phyloP scores from a whole-genome alignment of 495 filamentous ascomycete species.

The Hypoxylon perforatum region DNA sequence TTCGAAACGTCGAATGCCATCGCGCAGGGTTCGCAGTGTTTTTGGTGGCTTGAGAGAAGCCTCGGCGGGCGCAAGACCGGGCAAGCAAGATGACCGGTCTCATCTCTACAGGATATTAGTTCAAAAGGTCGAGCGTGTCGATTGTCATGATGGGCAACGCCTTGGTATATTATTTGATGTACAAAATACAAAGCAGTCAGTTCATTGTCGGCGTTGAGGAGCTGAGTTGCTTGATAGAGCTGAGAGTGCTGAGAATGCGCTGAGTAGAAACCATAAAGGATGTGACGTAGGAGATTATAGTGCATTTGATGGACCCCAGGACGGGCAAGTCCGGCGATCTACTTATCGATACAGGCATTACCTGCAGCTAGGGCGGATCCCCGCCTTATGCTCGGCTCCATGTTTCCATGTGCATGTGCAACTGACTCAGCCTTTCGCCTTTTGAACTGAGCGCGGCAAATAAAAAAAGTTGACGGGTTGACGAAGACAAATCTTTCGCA shows the following conservation, averaged over 20 bases:
- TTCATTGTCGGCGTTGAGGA: slow-evolving; percentile 7
- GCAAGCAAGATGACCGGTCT: slow-evolving; percentile 39
- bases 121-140: slow-evolving; percentile 5
- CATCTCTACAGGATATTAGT: slow-evolving; percentile 37
- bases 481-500: slow-evolving; percentile 20
- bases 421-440: slow-evolving; percentile 32
- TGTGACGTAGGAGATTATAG: slow-evolving; percentile 34
- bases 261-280: not conserved
- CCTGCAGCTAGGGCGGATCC: no score
- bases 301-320: not conserved
- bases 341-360: not conserved
- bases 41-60: slow-evolving; percentile 21
- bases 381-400: slow-evolving; percentile 11
- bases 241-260: not conserved
- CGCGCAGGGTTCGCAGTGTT: slow-evolving; percentile 25
- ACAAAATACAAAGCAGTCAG: not conserved
- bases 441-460: slow-evolving; percentile 28
- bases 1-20: slow-evolving; percentile 35
- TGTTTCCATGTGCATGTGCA: slow-evolving; percentile 8
- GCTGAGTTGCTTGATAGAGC: not conserved
- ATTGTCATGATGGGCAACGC: slow-evolving; percentile 31
- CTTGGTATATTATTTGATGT: not conserved
- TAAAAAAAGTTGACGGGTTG: slow-evolving; percentile 21
- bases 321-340: not conserved
- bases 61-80: slow-evolving; percentile 44